Evolutionary conservation across 306 rosid species (phyloP).

Genomic region (Glycine latifolia): DNA sequence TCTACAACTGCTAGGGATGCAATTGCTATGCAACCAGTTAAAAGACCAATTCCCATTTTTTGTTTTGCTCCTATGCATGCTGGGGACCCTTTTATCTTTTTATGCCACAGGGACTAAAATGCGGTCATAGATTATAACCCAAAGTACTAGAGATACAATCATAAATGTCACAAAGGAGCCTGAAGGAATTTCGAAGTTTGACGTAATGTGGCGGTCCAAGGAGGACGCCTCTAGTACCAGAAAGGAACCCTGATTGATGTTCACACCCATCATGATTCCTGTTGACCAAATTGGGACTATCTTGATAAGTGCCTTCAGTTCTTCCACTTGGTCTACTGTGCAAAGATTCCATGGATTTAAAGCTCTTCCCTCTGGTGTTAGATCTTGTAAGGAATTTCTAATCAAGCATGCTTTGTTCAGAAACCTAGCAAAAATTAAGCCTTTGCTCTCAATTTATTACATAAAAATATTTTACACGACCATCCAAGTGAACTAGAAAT

Average conservation of each 20-base stretch:
- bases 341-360: constrained; percentile 61
- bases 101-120: constrained; percentile 39
- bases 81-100: not conserved
- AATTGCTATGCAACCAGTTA: constrained; percentile 25
- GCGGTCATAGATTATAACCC: constrained; percentile 41
- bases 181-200: constrained; percentile 44
- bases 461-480: not conserved
- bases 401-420: constrained; percentile 64
- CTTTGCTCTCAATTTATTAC: constrained; percentile 5
- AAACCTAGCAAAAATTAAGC: constrained; percentile 38
- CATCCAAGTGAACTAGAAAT: not conserved
- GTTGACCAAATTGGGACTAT: constrained; percentile 47
- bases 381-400: constrained; percentile 36
- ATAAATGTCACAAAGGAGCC: constrained; percentile 39
- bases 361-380: constrained; percentile 46
- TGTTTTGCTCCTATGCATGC: constrained; percentile 20
- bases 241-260: constrained; percentile 30
- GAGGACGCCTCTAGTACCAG: constrained; percentile 44
- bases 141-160: constrained; percentile 32
- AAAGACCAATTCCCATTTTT: constrained; percentile 33
- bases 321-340: constrained; percentile 61
- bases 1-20: constrained; percentile 43
- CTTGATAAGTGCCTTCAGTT: constrained; percentile 41
- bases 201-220: constrained; percentile 45
- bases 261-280: constrained; percentile 44